Conservation (phyloP, 2,329 filamentous ascomycete species). For the Pleoardoris graminearum region DNA sequence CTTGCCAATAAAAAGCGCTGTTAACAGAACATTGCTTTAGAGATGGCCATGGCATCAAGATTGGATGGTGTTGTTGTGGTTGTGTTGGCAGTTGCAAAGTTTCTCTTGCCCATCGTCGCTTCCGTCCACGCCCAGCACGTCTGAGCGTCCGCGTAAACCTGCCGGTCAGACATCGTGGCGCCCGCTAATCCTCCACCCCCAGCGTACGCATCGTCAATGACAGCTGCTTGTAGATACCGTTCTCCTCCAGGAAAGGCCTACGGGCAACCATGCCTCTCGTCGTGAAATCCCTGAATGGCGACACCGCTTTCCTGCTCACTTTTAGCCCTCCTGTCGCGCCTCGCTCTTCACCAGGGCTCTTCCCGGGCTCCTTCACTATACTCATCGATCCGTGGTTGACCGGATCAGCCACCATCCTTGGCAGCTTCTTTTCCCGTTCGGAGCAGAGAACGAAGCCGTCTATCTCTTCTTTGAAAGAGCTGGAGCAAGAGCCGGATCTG, state of each 20-base stretch:
- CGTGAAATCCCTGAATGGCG: constrained; percentile 66
- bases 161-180: constrained; percentile 11
- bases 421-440: constrained; percentile 63
- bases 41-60: not conserved
- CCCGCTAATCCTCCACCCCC: constrained; percentile 2
- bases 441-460: constrained; percentile 60
- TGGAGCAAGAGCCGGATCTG: constrained; percentile 58
- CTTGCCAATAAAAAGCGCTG: no score
- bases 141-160: constrained; percentile 16
- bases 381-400: constrained; percentile 73
- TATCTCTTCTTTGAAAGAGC: constrained; percentile 60
- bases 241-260: not conserved
- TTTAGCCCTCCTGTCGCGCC: constrained; percentile 60
- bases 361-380: constrained; percentile 62
- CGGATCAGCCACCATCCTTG: constrained; percentile 63
- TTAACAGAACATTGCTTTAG: not conserved
- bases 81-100: not conserved
- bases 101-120: constrained; percentile 15
- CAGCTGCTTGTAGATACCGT: not conserved
- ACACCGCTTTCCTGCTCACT: constrained; percentile 67
- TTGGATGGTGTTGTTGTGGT: not conserved
- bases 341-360: constrained; percentile 41
- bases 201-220: not conserved
- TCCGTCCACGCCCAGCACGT: constrained; percentile 11
- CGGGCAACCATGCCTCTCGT: constrained; percentile 61